These are phyloP conservation scores for Alopecurus myosuroides DNA, from an alignment of 176 grass and related monocot species.

Conservation along the genomic window DNA sequence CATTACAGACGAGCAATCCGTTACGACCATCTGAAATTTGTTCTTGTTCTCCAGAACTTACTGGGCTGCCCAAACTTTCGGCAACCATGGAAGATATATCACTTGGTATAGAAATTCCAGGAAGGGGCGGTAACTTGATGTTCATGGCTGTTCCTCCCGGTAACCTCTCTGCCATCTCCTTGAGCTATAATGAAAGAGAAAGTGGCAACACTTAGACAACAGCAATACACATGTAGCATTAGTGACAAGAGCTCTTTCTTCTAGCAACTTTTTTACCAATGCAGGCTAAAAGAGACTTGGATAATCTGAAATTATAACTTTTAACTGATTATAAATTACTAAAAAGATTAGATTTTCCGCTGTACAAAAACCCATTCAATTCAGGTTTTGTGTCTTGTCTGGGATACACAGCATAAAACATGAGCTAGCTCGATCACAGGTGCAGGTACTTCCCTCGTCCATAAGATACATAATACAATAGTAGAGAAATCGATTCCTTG, in stretches of 20 bases:
- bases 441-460: neutral
- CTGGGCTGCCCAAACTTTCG: constrained; percentile 50
- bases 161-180: constrained; percentile 89
- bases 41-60: constrained; percentile 51
- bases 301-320: neutral
- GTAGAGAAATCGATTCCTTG: neutral
- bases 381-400: neutral
- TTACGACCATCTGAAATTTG: constrained; percentile 47
- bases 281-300: neutral
- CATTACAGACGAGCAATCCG: constrained; percentile 51
- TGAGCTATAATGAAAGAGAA: constrained; percentile 45
- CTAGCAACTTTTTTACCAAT: neutral
- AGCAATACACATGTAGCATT: neutral
- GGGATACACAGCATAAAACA: constrained; percentile 6
- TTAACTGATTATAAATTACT: neutral
- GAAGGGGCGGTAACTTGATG: constrained; percentile 56
- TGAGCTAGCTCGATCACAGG: neutral
- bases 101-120: constrained; percentile 38
- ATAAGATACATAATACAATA: neutral
- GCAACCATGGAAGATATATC: constrained; percentile 35
- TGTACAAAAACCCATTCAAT: neutral
- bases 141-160: constrained; percentile 58
- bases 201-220: neutral
- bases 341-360: neutral
- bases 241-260: neutral